These are phyloP conservation scores for Pistacia integerrima DNA, from an alignment of 345 rosid genomes.

Conservation along the genomic window DNA sequence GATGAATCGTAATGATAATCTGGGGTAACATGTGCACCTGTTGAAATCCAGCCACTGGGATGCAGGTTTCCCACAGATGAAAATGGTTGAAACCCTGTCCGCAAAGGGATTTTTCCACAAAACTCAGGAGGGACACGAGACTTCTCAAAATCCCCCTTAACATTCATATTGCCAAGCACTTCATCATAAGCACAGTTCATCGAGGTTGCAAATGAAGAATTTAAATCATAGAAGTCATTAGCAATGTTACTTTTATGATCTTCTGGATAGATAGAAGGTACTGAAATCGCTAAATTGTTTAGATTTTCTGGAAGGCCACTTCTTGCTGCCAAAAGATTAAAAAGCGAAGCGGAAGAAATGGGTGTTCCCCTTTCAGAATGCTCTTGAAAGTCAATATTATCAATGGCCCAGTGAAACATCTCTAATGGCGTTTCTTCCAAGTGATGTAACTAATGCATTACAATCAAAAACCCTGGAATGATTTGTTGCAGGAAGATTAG, in stretches of 20 bases:
- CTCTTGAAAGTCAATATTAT: conserved; percentile 31
- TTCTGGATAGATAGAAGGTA: conserved; percentile 38
- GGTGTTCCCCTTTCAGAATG: conserved; percentile 42
- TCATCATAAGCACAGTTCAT: conserved; percentile 36
- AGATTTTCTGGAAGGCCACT: conserved; percentile 42
- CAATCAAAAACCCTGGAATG: conserved; percentile 27
- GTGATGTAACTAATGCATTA: conserved; percentile 19
- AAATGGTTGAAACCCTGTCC: conserved; percentile 46
- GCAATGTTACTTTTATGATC: conserved; percentile 29
- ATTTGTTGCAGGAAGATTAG: conserved; percentile 18
- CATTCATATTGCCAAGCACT: conserved; percentile 28
- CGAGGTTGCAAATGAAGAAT: conserved; percentile 33
- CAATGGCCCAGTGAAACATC: conserved; percentile 18
- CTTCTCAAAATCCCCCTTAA: conserved; percentile 35
- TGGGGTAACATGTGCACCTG: conserved; percentile 33
- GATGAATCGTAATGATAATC: conserved; percentile 33
- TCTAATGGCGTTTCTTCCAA: conserved; percentile 31
- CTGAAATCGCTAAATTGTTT: conserved; percentile 24
- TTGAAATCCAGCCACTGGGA: conserved; percentile 45
- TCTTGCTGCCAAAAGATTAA: conserved; percentile 37
- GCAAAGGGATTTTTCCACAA: conserved; percentile 33
- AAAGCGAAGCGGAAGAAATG: conserved; percentile 34
- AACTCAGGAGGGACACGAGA: conserved; percentile 38
- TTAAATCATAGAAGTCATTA: conserved; percentile 31
- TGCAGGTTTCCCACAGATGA: conserved; percentile 35